phyloP scores from a whole-genome alignment of 805 yeast species.

The Kluyveromyces starmeri region DNA sequence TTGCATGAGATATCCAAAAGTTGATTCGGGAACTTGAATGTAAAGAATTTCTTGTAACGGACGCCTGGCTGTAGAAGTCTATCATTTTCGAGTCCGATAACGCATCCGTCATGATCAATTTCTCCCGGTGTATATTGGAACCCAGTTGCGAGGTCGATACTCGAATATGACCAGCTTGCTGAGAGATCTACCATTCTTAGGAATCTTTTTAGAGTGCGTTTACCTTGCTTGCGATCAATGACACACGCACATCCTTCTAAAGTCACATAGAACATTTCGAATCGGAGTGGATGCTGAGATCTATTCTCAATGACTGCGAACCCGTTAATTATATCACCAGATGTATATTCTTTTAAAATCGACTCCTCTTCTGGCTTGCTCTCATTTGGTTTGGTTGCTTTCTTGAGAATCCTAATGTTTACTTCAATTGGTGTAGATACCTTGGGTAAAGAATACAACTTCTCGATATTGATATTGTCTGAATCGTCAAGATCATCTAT shows the following conservation, averaged over 20 bases:
- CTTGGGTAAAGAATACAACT: constrained; percentile 41
- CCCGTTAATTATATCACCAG: constrained; percentile 63
- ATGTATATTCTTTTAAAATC: constrained; percentile 46
- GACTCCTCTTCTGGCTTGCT: constrained; percentile 38
- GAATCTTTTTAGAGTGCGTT: constrained; percentile 38
- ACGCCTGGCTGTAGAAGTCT: constrained; percentile 40
- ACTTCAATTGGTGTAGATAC: constrained; percentile 38
- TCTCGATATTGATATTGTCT: constrained; percentile 43
- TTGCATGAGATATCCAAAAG: constrained; percentile 45
- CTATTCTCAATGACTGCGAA: constrained; percentile 42
- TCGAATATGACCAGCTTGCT: constrained; percentile 45
- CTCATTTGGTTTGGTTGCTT: constrained; percentile 37
- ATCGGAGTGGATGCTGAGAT: constrained; percentile 39
- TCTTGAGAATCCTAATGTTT: constrained; percentile 43
- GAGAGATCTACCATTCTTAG: constrained; percentile 52
- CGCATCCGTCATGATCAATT: constrained; percentile 39
- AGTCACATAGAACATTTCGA: constrained; percentile 52
- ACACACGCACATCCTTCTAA: constrained; percentile 35
- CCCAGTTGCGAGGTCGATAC: constrained; percentile 44
- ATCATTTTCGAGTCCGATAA: constrained; percentile 42
- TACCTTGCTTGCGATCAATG: constrained; percentile 26
- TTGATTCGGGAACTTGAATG: constrained; percentile 48
- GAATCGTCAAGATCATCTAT: constrained; percentile 28
- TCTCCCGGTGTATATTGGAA: constrained; percentile 38
- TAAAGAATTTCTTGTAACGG: constrained; percentile 49